Evolutionary conservation across 2,329 filamentous ascomycete species (phyloP), one percentile per base, ranked within the genome.

Genomic region (Diaporthe vexans): DNA sequence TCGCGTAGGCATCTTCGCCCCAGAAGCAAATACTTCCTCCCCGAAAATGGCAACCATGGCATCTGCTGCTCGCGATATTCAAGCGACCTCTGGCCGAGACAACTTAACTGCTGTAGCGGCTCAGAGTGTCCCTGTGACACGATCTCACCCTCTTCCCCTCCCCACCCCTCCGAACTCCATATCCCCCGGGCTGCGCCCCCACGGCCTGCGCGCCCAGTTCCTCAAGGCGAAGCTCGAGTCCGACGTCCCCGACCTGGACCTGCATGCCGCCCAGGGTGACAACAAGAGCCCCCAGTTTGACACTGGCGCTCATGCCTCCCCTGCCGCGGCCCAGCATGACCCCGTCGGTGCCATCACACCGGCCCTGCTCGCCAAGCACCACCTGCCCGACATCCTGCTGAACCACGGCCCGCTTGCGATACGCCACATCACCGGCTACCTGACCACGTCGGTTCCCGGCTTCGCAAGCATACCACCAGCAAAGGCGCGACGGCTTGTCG

Each of bases 131-230:
- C 86, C 89, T 88, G 87, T 90, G 89, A 90, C 90, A 86, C 87
- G 85, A 85, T 84, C 85, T 86, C 87, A 89, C 79, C 87, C 91
- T 82, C 91, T 97, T 81, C 94, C 93, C 83, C 91, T 98, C 81
- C 95, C 94, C 77, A 98, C 96, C 83, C 96, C 96, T 81, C 96
- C 96, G 76, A 97, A 96, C 87, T 98, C 95, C 84, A 95, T 98
- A 83, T 98, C 95, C 76, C 96, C 96, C 65, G 93, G 91, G 79
- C 89, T 98, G 78, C 92, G 93, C 79, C 94, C 95, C 75, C 94
- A 96, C 80, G 93, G 93, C 80, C 91, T 94, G 81, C 94, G 93
- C 83, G 89, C 91, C 77, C 92, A 92, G 81, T 87, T 91, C 78
- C 88, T 89, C 81, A 88, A 87, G 83, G 88, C 88, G 77, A 87